Conservation (phyloP, 495 filamentous ascomycete genomes). For the Pseudoneurospora amorphoporcata region DNA sequence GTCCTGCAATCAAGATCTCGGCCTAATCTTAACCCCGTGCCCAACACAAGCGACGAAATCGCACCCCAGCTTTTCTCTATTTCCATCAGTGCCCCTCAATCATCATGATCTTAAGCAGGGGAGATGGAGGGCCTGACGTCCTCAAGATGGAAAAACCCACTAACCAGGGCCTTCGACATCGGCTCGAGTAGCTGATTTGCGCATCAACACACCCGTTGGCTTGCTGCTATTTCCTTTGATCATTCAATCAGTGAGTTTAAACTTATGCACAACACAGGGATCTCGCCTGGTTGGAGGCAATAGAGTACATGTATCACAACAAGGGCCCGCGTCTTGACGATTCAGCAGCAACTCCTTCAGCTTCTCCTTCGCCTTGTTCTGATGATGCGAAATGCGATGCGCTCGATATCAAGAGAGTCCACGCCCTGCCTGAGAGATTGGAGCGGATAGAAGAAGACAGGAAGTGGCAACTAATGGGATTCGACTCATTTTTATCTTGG, state of each 20-base stretch:
- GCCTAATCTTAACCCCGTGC: not conserved
- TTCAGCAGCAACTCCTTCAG: not conserved
- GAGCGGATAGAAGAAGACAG: not conserved
- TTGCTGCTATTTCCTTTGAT: not conserved
- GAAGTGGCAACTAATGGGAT: not conserved
- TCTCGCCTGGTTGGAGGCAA: not conserved
- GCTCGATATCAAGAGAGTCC: not conserved
- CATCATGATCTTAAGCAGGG: not conserved
- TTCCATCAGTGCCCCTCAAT: not conserved
- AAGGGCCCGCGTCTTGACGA: not conserved
- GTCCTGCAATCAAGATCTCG: not conserved
- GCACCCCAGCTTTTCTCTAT: not conserved
- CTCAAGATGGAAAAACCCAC: not conserved
- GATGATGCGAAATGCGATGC: not conserved
- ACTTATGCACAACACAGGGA: not conserved
- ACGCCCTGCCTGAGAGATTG: not conserved
- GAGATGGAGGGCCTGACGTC: not conserved
- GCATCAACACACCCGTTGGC: not conserved
- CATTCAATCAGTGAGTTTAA: not conserved
- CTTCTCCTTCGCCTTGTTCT: not conserved
- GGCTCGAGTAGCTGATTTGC: not conserved
- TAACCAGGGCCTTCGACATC: not conserved
- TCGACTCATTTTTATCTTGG: not conserved
- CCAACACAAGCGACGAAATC: not conserved
- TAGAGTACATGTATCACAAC: not conserved